Base-by-base conservation (phyloP, 75 land plant genomes). In the Selaginella tamariscina region DNA sequence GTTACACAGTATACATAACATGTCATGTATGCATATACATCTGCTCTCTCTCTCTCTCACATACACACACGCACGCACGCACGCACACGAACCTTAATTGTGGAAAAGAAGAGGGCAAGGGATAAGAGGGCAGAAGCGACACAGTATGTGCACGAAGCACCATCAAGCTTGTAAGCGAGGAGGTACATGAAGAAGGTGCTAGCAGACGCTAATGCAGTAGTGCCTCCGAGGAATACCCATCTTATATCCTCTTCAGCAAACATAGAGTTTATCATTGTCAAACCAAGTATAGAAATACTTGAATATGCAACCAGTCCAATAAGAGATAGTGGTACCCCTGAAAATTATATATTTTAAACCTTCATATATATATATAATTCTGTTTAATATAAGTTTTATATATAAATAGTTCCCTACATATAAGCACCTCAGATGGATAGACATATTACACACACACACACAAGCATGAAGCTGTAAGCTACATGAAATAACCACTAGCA, bases 161-260 rank as follows among this genome's bases (percentile, higher is more conserved):
- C 95, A 30, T 78, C 73, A 65, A 93, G 80, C 70, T 86, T 69
- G 27, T 82, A 80, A 65, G 69, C 81, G 70, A 93, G 68, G 54
- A 93, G 73, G 80, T 93, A 93, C 67, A 89, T 72, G 77, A 93
- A 93, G 63, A 86, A 93, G 54, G 78, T 76, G 78, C 98, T 93
- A 1, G 98, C 84, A 23, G 83, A 68, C 24, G 88, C 88, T 94
- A 93, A 83, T 5, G 90, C 71, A 29, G 91, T 85, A 27, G 95
- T 83, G 32, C 32, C 81, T 65, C 78, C 88, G 31, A 86, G 75
- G 55, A 93, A 77, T 56, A 82, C 22, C 76, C 83, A 57, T 28
- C 84, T 80, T 22, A 73, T 82, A 62, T 77, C 54, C 56, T 70
- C 74, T 67, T 80, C 75, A 68, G 55, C 62, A 13, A 22, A 68